Percentiles rank a stretch among this genome's conserved stretches.
Conservation (phyloP, 345 rosid species). For the Citropsis articulata region DNA sequence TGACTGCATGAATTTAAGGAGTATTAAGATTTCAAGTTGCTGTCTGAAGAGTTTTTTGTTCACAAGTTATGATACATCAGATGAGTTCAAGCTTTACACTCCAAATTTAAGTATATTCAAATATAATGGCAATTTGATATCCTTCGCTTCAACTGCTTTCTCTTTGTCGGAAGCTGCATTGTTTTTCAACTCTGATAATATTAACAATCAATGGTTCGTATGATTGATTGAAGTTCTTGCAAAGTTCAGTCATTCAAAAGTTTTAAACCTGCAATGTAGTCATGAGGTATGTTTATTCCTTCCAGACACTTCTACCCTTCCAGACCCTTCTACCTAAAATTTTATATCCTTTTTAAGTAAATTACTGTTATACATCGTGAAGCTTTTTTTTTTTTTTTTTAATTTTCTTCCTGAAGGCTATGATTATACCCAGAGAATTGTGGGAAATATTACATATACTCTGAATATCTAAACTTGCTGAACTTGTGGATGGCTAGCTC, state of each 20-base stretch:
- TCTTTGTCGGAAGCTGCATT: background rate
- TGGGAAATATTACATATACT: no score
- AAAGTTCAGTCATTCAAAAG: background rate
- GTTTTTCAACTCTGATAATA: background rate
- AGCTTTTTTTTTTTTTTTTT: background rate
- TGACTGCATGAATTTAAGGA: background rate
- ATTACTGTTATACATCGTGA: background rate
- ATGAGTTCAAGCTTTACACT: background rate
- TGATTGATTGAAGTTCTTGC: background rate
- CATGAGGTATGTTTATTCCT: background rate
- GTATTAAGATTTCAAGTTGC: background rate
- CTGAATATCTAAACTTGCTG: no score
- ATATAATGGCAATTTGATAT: background rate
- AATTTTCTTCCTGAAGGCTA: background rate
- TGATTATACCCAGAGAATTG: background rate
- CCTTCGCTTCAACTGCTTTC: background rate
- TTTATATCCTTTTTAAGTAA: background rate
- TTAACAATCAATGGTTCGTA: background rate
- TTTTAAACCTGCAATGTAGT: background rate
- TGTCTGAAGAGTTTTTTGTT: background rate
- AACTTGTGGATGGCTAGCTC: no score
- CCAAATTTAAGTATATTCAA: background rate
- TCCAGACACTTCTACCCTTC: background rate
- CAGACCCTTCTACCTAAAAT: background rate
- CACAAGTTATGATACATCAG: background rate